Evolutionary conservation across 352 stramenopile genomes (phyloP).

Genomic region (Globisporangium barbulae): DNA sequence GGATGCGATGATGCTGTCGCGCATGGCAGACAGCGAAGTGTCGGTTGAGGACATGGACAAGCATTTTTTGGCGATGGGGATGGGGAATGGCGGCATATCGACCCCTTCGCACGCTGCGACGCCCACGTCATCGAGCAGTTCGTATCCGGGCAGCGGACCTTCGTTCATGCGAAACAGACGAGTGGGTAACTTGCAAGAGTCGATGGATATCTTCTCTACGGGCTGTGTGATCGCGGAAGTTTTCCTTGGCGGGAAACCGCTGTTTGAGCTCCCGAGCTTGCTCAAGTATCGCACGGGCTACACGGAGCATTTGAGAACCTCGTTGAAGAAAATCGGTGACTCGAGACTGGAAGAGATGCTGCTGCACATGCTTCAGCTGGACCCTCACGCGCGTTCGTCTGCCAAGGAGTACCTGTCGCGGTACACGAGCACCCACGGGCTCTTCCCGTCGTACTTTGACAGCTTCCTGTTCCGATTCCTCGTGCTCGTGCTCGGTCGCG

Average conservation of each 20-base stretch:
- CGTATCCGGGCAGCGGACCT: conserved; percentile 14
- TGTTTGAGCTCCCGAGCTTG: conserved; percentile 93
- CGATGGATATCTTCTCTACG: conserved; percentile 98
- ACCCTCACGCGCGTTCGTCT: conserved; percentile 84
- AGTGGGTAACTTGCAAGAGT: conserved; percentile 68
- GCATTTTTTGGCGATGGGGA: conserved; percentile 63
- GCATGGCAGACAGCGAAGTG: conserved; percentile 71
- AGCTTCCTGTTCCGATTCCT: conserved; percentile 90
- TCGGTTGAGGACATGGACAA: conserved; percentile 71
- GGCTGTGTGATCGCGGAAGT: conserved; percentile 97
- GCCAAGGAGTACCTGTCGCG: conserved; percentile 88
- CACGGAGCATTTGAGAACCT: conserved; percentile 65
- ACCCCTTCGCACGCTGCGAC: conserved; percentile 24
- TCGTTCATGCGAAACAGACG: conserved; percentile 34
- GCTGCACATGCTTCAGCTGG: conserved; percentile 93
- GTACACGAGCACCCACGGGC: conserved; percentile 55
- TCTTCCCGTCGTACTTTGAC: conserved; percentile 88
- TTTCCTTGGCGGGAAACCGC: conserved; percentile 93
- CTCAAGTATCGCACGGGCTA: conserved; percentile 85
- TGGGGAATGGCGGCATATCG: conserved; percentile 21
- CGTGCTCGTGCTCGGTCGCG: conserved; percentile 72
- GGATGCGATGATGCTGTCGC: conserved; percentile 64
- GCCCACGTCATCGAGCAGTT: conserved; percentile 19
- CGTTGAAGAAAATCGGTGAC: conserved; percentile 93
- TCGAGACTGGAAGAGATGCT: conserved; percentile 87